These are phyloP conservation scores for Trichoderma asperelloides DNA, from an alignment of 495 filamentous ascomycete species.

Conservation along the genomic window DNA sequence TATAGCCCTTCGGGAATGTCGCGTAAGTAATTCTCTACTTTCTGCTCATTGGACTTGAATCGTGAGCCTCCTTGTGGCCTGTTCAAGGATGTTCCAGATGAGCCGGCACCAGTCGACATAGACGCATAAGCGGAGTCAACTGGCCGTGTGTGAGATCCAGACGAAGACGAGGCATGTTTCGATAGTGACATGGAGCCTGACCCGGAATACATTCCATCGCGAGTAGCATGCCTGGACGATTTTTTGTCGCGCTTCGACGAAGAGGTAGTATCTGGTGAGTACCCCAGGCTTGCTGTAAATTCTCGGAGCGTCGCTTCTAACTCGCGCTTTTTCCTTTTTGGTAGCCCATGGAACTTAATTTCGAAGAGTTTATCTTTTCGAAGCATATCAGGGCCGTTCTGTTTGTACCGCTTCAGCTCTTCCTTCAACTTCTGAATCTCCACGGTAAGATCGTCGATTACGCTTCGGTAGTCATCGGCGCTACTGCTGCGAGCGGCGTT, in stretches of 20 bases:
- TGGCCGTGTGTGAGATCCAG: slow-evolving; percentile 44
- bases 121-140: slow-evolving; percentile 70
- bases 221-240: slow-evolving; percentile 19
- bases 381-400: slow-evolving; percentile 48
- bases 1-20: slow-evolving; percentile 53
- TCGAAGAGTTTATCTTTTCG: slow-evolving; percentile 64
- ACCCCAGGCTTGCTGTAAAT: slow-evolving; percentile 51
- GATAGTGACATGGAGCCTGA: slow-evolving; percentile 18
- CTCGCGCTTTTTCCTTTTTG: slow-evolving; percentile 57
- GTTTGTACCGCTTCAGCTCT: slow-evolving; percentile 58
- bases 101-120: slow-evolving; percentile 48
- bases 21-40: slow-evolving; percentile 49
- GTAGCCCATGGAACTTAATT: slow-evolving; percentile 60
- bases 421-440: slow-evolving; percentile 64
- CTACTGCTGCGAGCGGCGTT: slow-evolving; percentile 38
- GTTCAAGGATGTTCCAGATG: slow-evolving; percentile 23
- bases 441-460: slow-evolving; percentile 65
- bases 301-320: slow-evolving; percentile 59
- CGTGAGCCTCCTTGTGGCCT: slow-evolving; percentile 14
- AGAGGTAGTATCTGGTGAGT: slow-evolving; percentile 28
- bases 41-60: slow-evolving; percentile 34
- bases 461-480: slow-evolving; percentile 51
- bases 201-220: slow-evolving; percentile 18
- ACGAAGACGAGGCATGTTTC: slow-evolving; percentile 39
- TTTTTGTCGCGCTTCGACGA: slow-evolving; percentile 21